Percentiles rank a stretch among this genome's conserved stretches.
Conservation (phyloP, 1,284 basidiomycete species). For the Heterobasidion occidentale region DNA sequence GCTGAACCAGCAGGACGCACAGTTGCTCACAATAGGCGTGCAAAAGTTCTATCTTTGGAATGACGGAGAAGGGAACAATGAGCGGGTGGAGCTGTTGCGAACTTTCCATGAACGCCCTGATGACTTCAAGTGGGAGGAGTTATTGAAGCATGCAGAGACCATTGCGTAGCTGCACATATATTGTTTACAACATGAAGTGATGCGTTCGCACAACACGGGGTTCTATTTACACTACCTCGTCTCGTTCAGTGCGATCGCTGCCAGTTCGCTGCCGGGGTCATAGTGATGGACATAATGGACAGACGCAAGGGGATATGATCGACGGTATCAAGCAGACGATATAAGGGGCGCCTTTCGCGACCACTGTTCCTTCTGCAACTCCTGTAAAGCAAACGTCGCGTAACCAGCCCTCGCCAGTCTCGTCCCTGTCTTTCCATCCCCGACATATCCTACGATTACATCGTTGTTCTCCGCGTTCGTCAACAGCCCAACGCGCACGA, state of each 20-base stretch:
- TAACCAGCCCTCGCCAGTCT: slow-evolving; percentile 45
- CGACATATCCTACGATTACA: slow-evolving; percentile 52
- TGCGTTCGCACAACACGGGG: too few species aligned
- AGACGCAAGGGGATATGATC: background rate
- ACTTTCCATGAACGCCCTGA: slow-evolving; percentile 68
- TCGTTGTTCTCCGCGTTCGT: slow-evolving; percentile 36
- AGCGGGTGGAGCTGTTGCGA: slow-evolving; percentile 40
- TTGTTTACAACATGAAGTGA: background rate
- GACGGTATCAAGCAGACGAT: slow-evolving; percentile 15
- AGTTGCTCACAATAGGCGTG: slow-evolving; percentile 67
- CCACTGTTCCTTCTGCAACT: slow-evolving; percentile 49
- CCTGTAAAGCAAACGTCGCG: slow-evolving; percentile 48
- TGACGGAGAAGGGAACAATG: slow-evolving; percentile 26
- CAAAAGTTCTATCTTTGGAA: slow-evolving; percentile 81
- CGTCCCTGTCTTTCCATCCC: slow-evolving; percentile 45
- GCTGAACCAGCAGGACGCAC: slow-evolving; percentile 74
- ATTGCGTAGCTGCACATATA: background rate
- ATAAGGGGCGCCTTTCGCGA: slow-evolving; percentile 21
- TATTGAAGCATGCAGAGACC: slow-evolving; percentile 41
- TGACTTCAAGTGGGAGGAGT: slow-evolving; percentile 68
- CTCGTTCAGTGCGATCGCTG: too few species aligned
- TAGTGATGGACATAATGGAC: background rate
- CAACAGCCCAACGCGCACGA: slow-evolving; percentile 55
- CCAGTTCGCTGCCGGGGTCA: background rate
- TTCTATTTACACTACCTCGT: too few species aligned